Evolutionary conservation across 441 rosid genomes (phyloP), one percentile per base, ranked within the genome.

Genomic region (Arabidopsis hybrid): DNA sequence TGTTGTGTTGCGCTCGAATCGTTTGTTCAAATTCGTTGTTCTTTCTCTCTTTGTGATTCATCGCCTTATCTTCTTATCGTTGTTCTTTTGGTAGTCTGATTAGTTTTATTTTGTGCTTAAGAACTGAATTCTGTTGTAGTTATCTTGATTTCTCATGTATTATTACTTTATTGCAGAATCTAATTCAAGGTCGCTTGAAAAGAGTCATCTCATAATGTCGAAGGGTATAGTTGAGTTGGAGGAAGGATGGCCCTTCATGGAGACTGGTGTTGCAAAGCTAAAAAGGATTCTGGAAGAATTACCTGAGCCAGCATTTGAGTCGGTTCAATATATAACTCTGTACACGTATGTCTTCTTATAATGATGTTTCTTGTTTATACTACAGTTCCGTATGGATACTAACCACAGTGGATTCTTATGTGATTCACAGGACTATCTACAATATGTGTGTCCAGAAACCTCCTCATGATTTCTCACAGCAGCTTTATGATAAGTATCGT

Each of bases 381-480:
- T 39, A 21, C 11, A 39, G 1, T 36, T 59, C 8, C 4, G n/a
- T 36, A 4, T 4, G 21, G 59, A 26, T 38, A 7, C 8, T 47
- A 12, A 51, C 10, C 11, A 8, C 47, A 29, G 50, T 71, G 55
- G 65, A 42, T 13, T 43, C 12, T 12, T 49, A 1, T 65, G 42
- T 72, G 9, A 18, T 82, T 67, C 59, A 18, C 89, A 95, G 98
- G 56, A 91, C 88, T 4, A 84, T 91, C 57, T 95, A 93, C 77
- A 83, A 93, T 66, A 87, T 95, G 97, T 95, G 99, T 47, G 82
- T 89, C 1, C 97, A 91, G 79, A 90, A 87, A 83, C 85, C 91
- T 1, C 97, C 96, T 18, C 60, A 85, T 67, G 93, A 95, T 72
- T 89, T 83, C 64, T 87, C 97, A 5, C 91, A 90, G 71, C 90